Evolutionary conservation across 192 early-diverging fungal species (phyloP).

Genomic region (Jimgerdemannia lactiflua): DNA sequence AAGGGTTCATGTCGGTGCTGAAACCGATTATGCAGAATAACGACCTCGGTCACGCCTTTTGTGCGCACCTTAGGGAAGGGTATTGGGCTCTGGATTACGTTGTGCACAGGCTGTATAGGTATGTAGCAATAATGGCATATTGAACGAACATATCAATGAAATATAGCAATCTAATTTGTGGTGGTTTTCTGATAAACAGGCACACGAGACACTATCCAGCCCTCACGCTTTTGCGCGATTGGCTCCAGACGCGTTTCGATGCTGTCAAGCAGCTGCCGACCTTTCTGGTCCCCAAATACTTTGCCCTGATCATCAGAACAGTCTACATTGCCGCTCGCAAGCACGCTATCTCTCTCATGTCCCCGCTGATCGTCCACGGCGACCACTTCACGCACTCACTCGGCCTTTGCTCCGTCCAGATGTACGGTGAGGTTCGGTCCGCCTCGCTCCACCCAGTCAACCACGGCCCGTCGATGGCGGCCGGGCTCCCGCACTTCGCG

Average conservation of each 20-base stretch:
- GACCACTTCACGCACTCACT: conserved; percentile 69
- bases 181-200: neutral
- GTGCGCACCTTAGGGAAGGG: conserved; percentile 84
- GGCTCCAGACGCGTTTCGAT: conserved; percentile 73
- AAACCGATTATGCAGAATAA: conserved; percentile 50
- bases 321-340: conserved; percentile 71
- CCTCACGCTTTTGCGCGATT: conserved; percentile 48
- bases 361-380: conserved; percentile 48
- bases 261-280: conserved; percentile 73
- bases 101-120: conserved; percentile 66
- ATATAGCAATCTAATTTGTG: too few species aligned
- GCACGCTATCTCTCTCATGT: conserved; percentile 62
- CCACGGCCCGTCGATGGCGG: conserved; percentile 69
- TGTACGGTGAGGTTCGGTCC: conserved; percentile 80
- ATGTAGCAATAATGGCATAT: conserved; percentile 7
- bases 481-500: conserved; percentile 95
- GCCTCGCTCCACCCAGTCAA: conserved; percentile 73
- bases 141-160: too few species aligned
- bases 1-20: conserved; percentile 69
- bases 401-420: conserved; percentile 79
- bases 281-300: conserved; percentile 91
- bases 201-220: neutral
- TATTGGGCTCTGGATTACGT: conserved; percentile 92
- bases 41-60: conserved; percentile 92
- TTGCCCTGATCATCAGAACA: conserved; percentile 76